Conservation (phyloP, 1,284 basidiomycete genomes). For the Rhodofomes roseus region DNA sequence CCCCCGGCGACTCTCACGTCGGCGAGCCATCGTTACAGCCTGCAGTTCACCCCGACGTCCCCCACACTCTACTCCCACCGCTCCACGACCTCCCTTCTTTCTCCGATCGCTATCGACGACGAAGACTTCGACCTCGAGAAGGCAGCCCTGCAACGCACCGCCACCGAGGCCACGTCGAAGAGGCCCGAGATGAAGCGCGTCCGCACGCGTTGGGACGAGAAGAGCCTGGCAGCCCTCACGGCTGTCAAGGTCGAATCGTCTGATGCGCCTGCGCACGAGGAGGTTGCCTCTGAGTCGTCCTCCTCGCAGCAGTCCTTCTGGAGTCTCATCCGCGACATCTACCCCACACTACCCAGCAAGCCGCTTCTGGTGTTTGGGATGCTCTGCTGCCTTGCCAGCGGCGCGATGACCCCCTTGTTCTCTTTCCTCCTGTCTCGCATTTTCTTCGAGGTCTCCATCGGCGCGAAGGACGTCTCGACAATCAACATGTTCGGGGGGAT, state of each 20-base stretch:
- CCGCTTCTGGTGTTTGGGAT: slow-evolving; percentile 67
- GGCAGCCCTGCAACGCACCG: slow-evolving; percentile 19
- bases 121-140: slow-evolving; percentile 33
- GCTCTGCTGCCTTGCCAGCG: slow-evolving; percentile 61
- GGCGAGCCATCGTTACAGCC: slow-evolving; percentile 41
- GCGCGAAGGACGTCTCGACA: slow-evolving; percentile 54
- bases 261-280: slow-evolving; percentile 8
- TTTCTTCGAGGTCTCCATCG: slow-evolving; percentile 74
- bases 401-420: slow-evolving; percentile 88
- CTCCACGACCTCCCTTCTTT: slow-evolving; percentile 24
- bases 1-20: slow-evolving; percentile 25
- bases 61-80: slow-evolving; percentile 30
- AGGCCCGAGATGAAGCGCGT: slow-evolving; percentile 26
- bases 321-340: slow-evolving; percentile 54
- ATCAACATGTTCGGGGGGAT: slow-evolving; percentile 71
- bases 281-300: slow-evolving; percentile 19
- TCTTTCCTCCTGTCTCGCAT: slow-evolving; percentile 85
- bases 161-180: slow-evolving; percentile 13
- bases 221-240: slow-evolving; percentile 25
- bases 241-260: slow-evolving; percentile 32
- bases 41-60: slow-evolving; percentile 61
- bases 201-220: slow-evolving; percentile 39
- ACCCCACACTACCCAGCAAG: slow-evolving; percentile 78
- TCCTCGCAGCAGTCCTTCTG: slow-evolving; percentile 34
- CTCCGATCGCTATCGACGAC: slow-evolving; percentile 32